These are phyloP conservation scores for Rhodosporidiobolus odoratus DNA, from an alignment of 768 basidiomycete genomes.

Conservation along the genomic window DNA sequence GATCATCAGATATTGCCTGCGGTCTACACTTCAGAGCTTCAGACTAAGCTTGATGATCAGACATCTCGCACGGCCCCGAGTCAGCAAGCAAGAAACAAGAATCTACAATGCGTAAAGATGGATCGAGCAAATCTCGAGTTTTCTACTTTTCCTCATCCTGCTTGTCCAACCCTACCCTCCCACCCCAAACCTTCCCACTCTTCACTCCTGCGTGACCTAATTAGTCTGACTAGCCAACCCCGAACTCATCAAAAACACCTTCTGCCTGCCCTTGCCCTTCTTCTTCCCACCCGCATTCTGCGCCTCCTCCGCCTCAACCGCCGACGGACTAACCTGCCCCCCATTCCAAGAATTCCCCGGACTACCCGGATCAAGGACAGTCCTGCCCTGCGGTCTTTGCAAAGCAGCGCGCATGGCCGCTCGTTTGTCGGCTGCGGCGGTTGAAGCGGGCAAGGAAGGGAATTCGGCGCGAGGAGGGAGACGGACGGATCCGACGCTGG, in stretches of 20 bases:
- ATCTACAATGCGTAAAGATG: too few species aligned
- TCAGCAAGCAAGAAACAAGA: too few species aligned
- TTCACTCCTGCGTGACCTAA: background rate
- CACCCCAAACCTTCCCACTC: background rate
- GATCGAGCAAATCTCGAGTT: too few species aligned
- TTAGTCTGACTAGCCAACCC: slow-evolving; percentile 25
- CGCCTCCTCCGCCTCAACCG: background rate
- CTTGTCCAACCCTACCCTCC: background rate
- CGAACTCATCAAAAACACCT: slow-evolving; percentile 19
- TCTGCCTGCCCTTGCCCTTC: slow-evolving; percentile 29
- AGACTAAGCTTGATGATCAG: too few species aligned
- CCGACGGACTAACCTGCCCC: background rate
- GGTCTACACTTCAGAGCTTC: too few species aligned
- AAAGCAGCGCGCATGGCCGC: slow-evolving; percentile 28
- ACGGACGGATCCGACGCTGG: background rate
- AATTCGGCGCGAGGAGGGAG: slow-evolving; percentile 21
- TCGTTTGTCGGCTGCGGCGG: background rate
- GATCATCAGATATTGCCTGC: too few species aligned
- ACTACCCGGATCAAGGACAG: slow-evolving; percentile 8
- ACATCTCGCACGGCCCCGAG: too few species aligned
- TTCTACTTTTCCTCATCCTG: background rate
- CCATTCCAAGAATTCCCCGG: background rate
- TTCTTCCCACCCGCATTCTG: background rate
- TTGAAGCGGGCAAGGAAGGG: slow-evolving; percentile 11
- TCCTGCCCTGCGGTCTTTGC: slow-evolving; percentile 9